Conservation (phyloP, 345 rosid genomes). For the Salix exigua region DNA sequence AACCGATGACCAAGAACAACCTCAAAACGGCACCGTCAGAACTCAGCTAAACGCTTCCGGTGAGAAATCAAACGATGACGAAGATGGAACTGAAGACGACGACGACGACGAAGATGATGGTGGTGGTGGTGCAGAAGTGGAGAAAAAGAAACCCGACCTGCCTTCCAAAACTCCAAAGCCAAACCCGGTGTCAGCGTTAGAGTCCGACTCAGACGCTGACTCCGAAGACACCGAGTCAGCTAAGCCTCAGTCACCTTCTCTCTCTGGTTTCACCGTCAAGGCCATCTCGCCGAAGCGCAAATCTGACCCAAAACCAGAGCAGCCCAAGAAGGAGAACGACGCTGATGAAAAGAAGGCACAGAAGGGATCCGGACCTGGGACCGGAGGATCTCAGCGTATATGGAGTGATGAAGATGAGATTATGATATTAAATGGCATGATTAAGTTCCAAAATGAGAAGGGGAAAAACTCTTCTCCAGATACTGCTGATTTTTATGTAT, state of each 20-base stretch:
- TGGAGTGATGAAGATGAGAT: constrained; percentile 9
- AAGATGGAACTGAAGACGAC: constrained; percentile 10
- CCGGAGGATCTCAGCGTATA: too few relatives aligned
- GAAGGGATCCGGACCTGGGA: too few relatives aligned
- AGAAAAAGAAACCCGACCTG: too few relatives aligned
- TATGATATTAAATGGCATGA: constrained; percentile 33
- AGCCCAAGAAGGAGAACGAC: too few relatives aligned
- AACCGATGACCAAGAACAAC: background rate
- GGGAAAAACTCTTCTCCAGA: constrained; percentile 32
- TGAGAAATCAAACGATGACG: constrained; percentile 7
- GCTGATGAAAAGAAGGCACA: too few relatives aligned
- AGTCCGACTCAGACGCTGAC: too few relatives aligned
- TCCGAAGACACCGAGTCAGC: constrained; percentile 20
- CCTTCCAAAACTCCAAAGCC: too few relatives aligned
- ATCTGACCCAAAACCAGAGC: constrained; percentile 3
- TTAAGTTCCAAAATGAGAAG: constrained; percentile 27
- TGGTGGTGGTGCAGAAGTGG: too few relatives aligned
- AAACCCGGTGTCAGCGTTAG: too few relatives aligned
- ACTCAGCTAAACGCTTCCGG: background rate
- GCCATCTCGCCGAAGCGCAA: constrained; percentile 7
- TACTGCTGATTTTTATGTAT: constrained; percentile 27
- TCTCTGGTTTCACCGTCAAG: constrained; percentile 28
- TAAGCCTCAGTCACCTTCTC: constrained; percentile 15
- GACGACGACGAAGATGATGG: background rate
- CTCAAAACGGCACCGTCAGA: background rate